Evolutionary conservation across 164 flowering plant species (phyloP).

Genomic region (Pachysandra terminalis): DNA sequence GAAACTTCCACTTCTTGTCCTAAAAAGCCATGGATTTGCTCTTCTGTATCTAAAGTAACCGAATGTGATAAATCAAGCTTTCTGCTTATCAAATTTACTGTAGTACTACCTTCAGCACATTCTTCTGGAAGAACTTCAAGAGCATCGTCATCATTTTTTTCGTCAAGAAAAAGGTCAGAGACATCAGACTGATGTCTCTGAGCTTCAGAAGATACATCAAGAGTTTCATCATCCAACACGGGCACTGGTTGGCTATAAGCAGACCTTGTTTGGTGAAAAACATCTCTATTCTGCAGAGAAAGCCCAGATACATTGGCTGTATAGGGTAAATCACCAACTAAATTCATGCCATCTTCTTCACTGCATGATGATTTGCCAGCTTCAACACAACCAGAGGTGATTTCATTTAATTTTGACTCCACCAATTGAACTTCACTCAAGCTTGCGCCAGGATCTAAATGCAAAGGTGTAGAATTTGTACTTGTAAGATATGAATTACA

Average conservation of each 20-base stretch:
- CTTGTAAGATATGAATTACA: slow-evolving; percentile 22
- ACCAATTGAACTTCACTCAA: slow-evolving; percentile 6
- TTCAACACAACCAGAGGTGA: slow-evolving; percentile 9
- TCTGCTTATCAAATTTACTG: slow-evolving; percentile 9
- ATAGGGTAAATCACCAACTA: slow-evolving; percentile 11
- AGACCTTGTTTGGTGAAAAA: slow-evolving; percentile 8
- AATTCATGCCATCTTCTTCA: slow-evolving; percentile 13
- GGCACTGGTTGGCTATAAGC: slow-evolving; percentile 18
- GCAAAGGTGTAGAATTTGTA: slow-evolving; percentile 11
- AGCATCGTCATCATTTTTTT: slow-evolving; percentile 11
- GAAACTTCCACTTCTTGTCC: slow-evolving; percentile 18
- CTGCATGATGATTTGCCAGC: slow-evolving; percentile 4
- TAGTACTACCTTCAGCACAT: slow-evolving; percentile 17
- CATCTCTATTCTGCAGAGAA: slow-evolving; percentile 18
- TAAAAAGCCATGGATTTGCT: slow-evolving; percentile 17
- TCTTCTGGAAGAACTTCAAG: slow-evolving; percentile 13
- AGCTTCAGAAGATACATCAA: slow-evolving; percentile 12
- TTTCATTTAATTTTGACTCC: slow-evolving; percentile 24
- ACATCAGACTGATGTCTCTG: slow-evolving; percentile 5
- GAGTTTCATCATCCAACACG: not conserved
- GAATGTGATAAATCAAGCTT: slow-evolving; percentile 18
- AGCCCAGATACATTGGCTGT: slow-evolving; percentile 9
- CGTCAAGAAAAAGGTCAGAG: slow-evolving; percentile 16
- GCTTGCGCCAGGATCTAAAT: slow-evolving; percentile 23
- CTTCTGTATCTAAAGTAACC: slow-evolving; percentile 12